These are phyloP conservation scores for Daucus carota DNA, from an alignment of 129 eudicot genomes.

Conservation along the genomic window DH1_v3.0 NC_030384.2:29971501-29972000, in stretches of 20 bases:
- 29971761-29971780: neutral
- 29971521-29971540: neutral
- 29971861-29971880: neutral
- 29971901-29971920: neutral
- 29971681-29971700: neutral
- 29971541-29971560: too few species aligned
- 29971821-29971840: neutral
- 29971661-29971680: neutral
- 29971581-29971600: too few species aligned
- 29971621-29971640: too few species aligned
- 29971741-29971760: neutral
- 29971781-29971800: neutral
- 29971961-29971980: neutral
- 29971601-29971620: too few species aligned
- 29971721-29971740: neutral
- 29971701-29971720: neutral
- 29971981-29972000: neutral
- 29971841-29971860: neutral
- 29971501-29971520: neutral
- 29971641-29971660: neutral
- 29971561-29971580: neutral
- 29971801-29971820: neutral
- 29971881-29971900: neutral
- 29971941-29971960: neutral
- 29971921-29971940: neutral